Percentiles rank a stretch among this genome's conserved stretches.
Evolutionary conservation across 768 basidiomycete species (phyloP).

Genomic region (Leucocoprinus sp.): DNA sequence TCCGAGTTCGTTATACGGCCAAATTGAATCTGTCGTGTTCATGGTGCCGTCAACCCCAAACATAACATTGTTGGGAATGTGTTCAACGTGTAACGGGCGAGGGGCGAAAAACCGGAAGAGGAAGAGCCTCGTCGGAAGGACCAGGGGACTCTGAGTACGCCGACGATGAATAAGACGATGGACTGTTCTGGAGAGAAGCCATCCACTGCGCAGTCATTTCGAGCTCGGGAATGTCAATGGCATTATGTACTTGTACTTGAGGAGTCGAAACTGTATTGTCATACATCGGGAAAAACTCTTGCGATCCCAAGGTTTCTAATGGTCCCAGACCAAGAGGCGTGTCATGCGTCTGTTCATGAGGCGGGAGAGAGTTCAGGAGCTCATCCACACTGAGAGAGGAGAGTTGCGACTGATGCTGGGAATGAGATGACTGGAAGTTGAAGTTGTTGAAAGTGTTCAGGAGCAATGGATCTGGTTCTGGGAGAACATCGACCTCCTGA

Average conservation of each 20-base stretch:
- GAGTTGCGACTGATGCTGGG: conserved; percentile 6
- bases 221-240: conserved; percentile 5
- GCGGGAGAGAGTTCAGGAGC: conserved; percentile 6
- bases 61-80: not conserved
- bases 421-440: conserved; percentile 6
- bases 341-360: conserved; percentile 7
- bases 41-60: not conserved
- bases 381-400: conserved; percentile 8
- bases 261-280: not conserved
- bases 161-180: conserved; percentile 9
- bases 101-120: conserved; percentile 8
- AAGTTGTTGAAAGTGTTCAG: conserved; percentile 10
- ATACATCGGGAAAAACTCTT: conserved; percentile 9
- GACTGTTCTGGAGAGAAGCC: conserved; percentile 6
- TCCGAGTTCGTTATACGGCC: not conserved
- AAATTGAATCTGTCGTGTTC: not conserved
- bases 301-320: not conserved
- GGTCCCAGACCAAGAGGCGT: conserved; percentile 7
- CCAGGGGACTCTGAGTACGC: conserved; percentile 8
- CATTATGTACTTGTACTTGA: conserved; percentile 8
- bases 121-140: conserved; percentile 6
- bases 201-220: conserved; percentile 4
- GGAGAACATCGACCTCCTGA: conserved; percentile 11
- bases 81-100: conserved; percentile 4
- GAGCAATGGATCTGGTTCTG: conserved; percentile 13